Percentiles rank a stretch among this genome's conserved stretches.
Conservation (phyloP, 78 protist genomes). For the Guillardia theta region DNA sequence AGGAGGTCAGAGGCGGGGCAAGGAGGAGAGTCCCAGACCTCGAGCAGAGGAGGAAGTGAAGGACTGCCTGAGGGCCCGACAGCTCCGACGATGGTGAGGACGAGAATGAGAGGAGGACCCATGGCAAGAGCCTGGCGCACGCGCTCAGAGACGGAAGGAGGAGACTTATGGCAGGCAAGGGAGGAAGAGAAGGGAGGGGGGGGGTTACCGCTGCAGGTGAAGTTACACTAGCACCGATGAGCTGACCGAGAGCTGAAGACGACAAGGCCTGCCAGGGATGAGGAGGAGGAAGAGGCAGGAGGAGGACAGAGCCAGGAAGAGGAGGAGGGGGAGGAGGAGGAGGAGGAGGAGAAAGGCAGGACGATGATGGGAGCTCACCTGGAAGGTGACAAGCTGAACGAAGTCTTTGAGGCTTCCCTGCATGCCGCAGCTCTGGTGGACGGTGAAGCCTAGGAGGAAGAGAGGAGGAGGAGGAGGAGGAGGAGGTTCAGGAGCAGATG, state of each 20-base stretch:
- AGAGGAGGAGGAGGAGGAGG: background rate
- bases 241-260: background rate
- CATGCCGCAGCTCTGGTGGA: conserved; percentile 6
- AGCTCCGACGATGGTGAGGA: background rate
- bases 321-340: background rate
- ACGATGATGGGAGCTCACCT: background rate
- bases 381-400: background rate
- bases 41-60: background rate
- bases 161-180: background rate
- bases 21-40: background rate
- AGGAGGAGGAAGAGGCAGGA: background rate
- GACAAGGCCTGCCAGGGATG: background rate
- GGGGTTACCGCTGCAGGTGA: background rate
- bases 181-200: background rate
- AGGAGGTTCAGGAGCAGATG: background rate
- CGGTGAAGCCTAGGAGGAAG: background rate
- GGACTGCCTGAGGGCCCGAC: background rate
- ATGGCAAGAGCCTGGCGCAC: background rate
- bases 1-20: background rate
- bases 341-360: background rate
- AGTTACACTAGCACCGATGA: background rate
- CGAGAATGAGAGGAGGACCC: background rate
- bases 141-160: background rate
- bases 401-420: background rate
- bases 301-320: background rate